These are phyloP conservation scores for Agaricus subrufescens DNA, from an alignment of 768 basidiomycete species.

Conservation along the genomic window DNA sequence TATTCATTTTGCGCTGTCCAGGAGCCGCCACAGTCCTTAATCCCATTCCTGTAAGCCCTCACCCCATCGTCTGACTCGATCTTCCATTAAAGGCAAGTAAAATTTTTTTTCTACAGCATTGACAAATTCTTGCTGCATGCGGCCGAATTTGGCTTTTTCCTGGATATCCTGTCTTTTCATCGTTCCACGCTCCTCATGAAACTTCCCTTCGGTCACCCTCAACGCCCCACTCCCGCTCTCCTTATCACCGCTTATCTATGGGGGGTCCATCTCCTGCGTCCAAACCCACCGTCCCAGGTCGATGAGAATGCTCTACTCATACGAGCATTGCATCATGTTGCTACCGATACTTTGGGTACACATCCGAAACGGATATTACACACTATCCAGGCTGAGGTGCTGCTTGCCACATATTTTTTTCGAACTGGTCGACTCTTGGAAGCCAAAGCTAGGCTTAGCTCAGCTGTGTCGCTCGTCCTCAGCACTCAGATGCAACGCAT, in stretches of 20 bases:
- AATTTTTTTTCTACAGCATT: slow-evolving; percentile 30
- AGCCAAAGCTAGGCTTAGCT: slow-evolving; percentile 52
- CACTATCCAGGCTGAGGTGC: slow-evolving; percentile 55
- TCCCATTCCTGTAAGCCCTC: slow-evolving; percentile 31
- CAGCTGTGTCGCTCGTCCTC: slow-evolving; percentile 47
- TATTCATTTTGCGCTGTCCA: slow-evolving; percentile 15
- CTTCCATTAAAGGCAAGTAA: slow-evolving; percentile 1
- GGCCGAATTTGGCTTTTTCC: slow-evolving; percentile 62
- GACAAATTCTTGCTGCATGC: slow-evolving; percentile 57
- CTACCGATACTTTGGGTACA: slow-evolving; percentile 39
- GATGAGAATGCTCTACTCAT: slow-evolving; percentile 45
- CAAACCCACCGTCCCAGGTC: slow-evolving; percentile 25
- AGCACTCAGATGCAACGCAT: slow-evolving; percentile 45
- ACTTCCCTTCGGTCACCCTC: slow-evolving; percentile 41
- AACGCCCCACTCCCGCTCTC: slow-evolving; percentile 45
- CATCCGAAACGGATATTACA: slow-evolving; percentile 48
- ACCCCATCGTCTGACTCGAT: not conserved
- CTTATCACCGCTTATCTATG: slow-evolving; percentile 47
- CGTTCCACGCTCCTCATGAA: slow-evolving; percentile 38
- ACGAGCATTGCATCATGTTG: slow-evolving; percentile 43
- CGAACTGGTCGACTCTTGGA: slow-evolving; percentile 54
- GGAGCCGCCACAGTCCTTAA: slow-evolving; percentile 34
- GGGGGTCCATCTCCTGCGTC: slow-evolving; percentile 42
- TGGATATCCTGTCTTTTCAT: slow-evolving; percentile 45
- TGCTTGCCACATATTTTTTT: slow-evolving; percentile 65